Conservation (phyloP, 2,329 filamentous ascomycete species). For the Penicillium sclerotiorum region DNA sequence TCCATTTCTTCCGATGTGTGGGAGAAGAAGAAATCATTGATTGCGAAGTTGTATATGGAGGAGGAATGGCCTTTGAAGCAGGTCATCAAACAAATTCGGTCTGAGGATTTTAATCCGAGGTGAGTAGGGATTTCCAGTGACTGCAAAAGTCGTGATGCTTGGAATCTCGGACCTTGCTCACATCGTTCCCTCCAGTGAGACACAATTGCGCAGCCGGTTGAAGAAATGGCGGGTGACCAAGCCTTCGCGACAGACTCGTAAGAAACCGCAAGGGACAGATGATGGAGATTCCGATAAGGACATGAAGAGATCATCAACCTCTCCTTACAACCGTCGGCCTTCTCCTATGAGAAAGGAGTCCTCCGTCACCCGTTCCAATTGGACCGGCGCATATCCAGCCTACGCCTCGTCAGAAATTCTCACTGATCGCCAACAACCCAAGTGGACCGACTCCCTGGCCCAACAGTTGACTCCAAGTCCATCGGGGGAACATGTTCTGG, state of each 20-base stretch:
- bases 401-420: slow-evolving; percentile 15
- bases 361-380: slow-evolving; percentile 11
- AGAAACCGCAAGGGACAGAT: slow-evolving; percentile 37
- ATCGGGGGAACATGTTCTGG: slow-evolving; percentile 23
- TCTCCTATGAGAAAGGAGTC: slow-evolving; percentile 10
- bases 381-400: slow-evolving; percentile 14
- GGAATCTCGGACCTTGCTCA: too few relatives aligned
- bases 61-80: slow-evolving; percentile 51
- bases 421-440: slow-evolving; percentile 1
- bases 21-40: slow-evolving; percentile 47
- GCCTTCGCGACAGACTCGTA: slow-evolving; percentile 46
- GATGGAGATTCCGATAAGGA: slow-evolving; percentile 25
- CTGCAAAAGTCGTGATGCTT: too few relatives aligned
- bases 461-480: slow-evolving; percentile 29
- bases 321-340: slow-evolving; percentile 9
- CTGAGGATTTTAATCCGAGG: slow-evolving; percentile 47
- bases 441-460: slow-evolving; percentile 24
- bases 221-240: slow-evolving; percentile 52
- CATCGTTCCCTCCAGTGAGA: slow-evolving; percentile 37
- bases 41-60: slow-evolving; percentile 46
- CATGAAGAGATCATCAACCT: slow-evolving; percentile 10
- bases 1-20: slow-evolving; percentile 47
- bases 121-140: slow-evolving; percentile 23
- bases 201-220: slow-evolving; percentile 46
- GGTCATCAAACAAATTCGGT: slow-evolving; percentile 48